Conservation (phyloP, 129 eudicot genomes). For the Flaveria linearis region DNA sequence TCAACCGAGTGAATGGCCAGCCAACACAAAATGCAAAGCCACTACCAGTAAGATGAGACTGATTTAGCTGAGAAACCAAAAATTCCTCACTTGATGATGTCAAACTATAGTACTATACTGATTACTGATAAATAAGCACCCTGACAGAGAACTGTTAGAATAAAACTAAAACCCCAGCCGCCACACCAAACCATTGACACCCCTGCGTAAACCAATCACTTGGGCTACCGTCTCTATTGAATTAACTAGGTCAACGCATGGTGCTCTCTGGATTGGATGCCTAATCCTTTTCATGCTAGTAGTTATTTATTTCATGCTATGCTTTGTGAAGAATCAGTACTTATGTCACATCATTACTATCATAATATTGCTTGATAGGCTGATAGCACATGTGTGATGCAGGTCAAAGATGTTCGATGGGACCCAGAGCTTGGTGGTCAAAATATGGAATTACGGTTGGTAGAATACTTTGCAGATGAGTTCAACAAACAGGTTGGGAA, state of each 20-base stretch:
- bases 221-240: background rate
- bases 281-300: slow-evolving; percentile 9
- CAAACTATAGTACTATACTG: background rate
- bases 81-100: background rate
- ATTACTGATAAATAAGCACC: background rate
- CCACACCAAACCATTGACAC: background rate
- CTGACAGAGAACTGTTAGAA: background rate
- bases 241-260: background rate
- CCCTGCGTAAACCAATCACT: background rate
- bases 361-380: slow-evolving; percentile 14
- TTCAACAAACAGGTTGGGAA: slow-evolving; percentile 91
- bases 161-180: background rate
- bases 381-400: slow-evolving; percentile 27
- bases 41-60: slow-evolving; percentile 7
- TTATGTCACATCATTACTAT: slow-evolving; percentile 1
- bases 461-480: slow-evolving; percentile 92
- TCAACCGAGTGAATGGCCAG: slow-evolving; percentile 4
- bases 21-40: background rate
- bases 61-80: background rate
- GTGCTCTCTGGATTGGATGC: slow-evolving; percentile 3
- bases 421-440: slow-evolving; percentile 95
- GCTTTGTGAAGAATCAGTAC: slow-evolving; percentile 1
- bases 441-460: slow-evolving; percentile 84
- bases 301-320: slow-evolving; percentile 10
- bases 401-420: slow-evolving; percentile 97